Evolutionary conservation across 2,329 filamentous ascomycete species (phyloP).

Genomic region (Botrytis paeoniae): DNA sequence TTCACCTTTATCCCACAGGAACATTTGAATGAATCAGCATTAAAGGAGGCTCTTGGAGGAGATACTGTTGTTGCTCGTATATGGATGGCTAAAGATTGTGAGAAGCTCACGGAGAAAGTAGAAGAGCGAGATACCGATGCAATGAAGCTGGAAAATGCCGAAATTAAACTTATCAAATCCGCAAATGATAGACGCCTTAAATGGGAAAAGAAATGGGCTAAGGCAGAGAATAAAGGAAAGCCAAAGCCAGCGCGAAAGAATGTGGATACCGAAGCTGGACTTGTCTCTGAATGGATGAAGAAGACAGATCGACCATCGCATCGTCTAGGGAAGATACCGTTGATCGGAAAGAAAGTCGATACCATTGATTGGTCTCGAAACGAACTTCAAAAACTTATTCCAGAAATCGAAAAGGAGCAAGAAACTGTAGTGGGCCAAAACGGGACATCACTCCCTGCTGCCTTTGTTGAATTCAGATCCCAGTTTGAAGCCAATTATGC

Average conservation of each 20-base stretch:
- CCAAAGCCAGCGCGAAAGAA: slow-evolving; percentile 42
- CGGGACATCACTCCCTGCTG: slow-evolving; percentile 53
- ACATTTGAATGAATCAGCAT: slow-evolving; percentile 71
- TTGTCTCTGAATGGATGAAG: slow-evolving; percentile 68
- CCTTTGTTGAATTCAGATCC: slow-evolving; percentile 84
- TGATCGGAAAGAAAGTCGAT: slow-evolving; percentile 85
- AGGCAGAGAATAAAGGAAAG: slow-evolving; percentile 21
- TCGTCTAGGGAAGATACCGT: slow-evolving; percentile 62
- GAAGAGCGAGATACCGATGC: slow-evolving; percentile 76
- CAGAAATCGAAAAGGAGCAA: slow-evolving; percentile 67
- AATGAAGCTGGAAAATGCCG: slow-evolving; percentile 79
- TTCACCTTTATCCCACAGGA: slow-evolving; percentile 78
- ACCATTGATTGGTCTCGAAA: slow-evolving; percentile 85
- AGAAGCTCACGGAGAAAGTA: slow-evolving; percentile 75
- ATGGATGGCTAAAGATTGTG: slow-evolving; percentile 77
- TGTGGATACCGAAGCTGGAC: slow-evolving; percentile 63
- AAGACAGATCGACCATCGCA: slow-evolving; percentile 74
- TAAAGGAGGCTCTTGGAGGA: slow-evolving; percentile 73
- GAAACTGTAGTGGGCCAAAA: slow-evolving; percentile 57
- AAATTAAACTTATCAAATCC: slow-evolving; percentile 77
- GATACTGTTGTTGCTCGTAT: slow-evolving; percentile 68
- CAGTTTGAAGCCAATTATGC: slow-evolving; percentile 82
- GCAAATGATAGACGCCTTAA: slow-evolving; percentile 66
- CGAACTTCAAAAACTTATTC: slow-evolving; percentile 72
- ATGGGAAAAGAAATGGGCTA: slow-evolving; percentile 48